Base-by-base conservation (phyloP, 1,284 basidiomycete species). In the Leccinum proliferum region DNA sequence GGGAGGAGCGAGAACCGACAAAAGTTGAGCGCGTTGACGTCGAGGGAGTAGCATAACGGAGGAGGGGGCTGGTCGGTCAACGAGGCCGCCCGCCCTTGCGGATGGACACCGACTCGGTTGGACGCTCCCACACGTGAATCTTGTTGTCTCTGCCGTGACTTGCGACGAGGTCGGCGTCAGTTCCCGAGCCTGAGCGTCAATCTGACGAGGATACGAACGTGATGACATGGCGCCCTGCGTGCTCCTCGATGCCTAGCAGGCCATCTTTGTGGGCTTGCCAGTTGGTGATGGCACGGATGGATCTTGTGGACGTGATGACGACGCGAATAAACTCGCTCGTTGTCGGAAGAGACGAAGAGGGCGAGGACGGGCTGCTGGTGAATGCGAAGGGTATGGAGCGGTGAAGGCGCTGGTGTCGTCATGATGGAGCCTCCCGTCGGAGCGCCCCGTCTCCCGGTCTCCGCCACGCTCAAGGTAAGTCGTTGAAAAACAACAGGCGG, bases 1-100 rank as follows among this genome's bases (percentile, higher is more conserved):
- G 70, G 71, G 34, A 83, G 68, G 0, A 90, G 70, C 4, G 87
- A 84, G 72, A 96, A 94, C 1, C 88, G 85, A 75, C 94, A 96
- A 71, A 90, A 96, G 73, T 96, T 96, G 65, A 96, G 80, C 2
- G 93, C 86, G 72, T 96, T 97, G 63, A 94, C 87, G 68, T 92
- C 90, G 74, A 96, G 77, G 0, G 88, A 88, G 66, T 86, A 87
- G 3, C 76, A 69, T 5, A 92, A 71, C 6, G 71, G 65, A 4
- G 90, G 91, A 0, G 74, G 75, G 2, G 79, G 77, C 10, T 81
- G 74, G 15, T 77, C 81, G 2, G 82, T 77, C 56, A 82, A 70
- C 2, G 80, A 77, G 3, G 87, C 86, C 2, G 85, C 82, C 10
- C 84, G 32, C 83, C 86, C 9, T 86, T 75, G 35, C 77, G 75